Percentiles rank a stretch among this genome's conserved stretches.
Conservation (phyloP, 2,329 filamentous ascomycete species). For the Cladophialophora chaetospira region DNA sequence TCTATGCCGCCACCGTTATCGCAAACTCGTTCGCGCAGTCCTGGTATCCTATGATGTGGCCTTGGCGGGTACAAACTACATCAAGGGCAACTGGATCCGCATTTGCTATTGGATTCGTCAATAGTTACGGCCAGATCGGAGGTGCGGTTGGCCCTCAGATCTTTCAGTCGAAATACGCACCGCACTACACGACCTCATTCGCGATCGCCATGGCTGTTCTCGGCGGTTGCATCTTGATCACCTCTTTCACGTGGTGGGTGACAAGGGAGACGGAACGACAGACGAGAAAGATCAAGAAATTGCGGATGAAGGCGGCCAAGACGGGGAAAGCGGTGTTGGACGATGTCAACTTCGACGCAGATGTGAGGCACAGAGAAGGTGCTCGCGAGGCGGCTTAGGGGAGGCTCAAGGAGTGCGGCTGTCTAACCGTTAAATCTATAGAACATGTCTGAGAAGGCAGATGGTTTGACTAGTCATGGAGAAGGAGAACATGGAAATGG, state of each 20-base stretch:
- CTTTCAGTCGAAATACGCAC: constrained; percentile 49
- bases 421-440: too few relatives aligned
- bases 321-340: constrained; percentile 47
- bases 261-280: constrained; percentile 49
- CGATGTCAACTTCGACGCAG: constrained; percentile 45
- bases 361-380: constrained; percentile 35
- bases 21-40: constrained; percentile 46
- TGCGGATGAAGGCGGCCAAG: constrained; percentile 45
- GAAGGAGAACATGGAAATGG: too few relatives aligned
- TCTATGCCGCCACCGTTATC: constrained; percentile 53
- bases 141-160: constrained; percentile 52
- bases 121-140: constrained; percentile 54
- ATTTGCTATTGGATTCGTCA: constrained; percentile 54
- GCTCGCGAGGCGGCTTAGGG: background rate
- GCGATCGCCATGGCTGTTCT: constrained; percentile 50
- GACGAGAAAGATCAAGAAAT: constrained; percentile 48
- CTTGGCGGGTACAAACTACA: constrained; percentile 55
- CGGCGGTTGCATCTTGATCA: constrained; percentile 46
- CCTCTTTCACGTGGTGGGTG: constrained; percentile 49
- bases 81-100: constrained; percentile 52
- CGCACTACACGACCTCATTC: constrained; percentile 48
- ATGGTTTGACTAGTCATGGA: too few relatives aligned
- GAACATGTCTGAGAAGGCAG: too few relatives aligned
- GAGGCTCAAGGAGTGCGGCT: background rate
- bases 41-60: constrained; percentile 57